phyloP scores from a whole-genome alignment of 2,329 filamentous ascomycete species.

The Botrytis tulipae region DNA sequence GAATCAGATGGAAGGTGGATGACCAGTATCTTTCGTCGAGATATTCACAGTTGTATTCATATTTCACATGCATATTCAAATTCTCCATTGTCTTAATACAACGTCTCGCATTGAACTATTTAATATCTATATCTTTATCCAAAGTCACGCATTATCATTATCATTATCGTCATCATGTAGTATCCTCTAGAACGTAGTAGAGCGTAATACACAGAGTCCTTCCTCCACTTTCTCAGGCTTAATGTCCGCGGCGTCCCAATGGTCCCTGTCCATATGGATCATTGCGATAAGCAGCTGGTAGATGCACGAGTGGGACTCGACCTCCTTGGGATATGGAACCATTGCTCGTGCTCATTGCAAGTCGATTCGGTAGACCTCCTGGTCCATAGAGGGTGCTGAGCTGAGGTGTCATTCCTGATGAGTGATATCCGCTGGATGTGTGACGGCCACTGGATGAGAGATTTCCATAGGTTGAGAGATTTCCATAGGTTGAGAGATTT shows the following conservation, averaged over 20 bases:
- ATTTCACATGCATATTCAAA: neutral
- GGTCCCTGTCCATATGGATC: neutral
- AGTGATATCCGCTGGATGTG: neutral
- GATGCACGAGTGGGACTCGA: neutral
- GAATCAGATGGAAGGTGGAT: neutral
- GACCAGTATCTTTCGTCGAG: neutral
- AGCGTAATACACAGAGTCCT: neutral
- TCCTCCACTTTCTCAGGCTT: neutral
- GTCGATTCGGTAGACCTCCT: neutral
- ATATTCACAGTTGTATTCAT: neutral
- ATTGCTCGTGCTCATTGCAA: neutral
- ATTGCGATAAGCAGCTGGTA: neutral
- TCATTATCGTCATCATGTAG: neutral
- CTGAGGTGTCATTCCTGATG: neutral
- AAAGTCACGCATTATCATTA: neutral
- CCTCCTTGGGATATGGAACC: neutral
- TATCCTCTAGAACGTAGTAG: neutral
- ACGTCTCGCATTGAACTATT: neutral
- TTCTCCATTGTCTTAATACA: neutral
- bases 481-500: neutral
- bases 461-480: neutral
- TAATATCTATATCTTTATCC: neutral
- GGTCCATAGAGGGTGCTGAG: neutral
- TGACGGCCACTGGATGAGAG: neutral
- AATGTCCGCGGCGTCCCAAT: neutral